Conservation (phyloP, 305 asterid species). For the Fraxinus sp. region DNA sequence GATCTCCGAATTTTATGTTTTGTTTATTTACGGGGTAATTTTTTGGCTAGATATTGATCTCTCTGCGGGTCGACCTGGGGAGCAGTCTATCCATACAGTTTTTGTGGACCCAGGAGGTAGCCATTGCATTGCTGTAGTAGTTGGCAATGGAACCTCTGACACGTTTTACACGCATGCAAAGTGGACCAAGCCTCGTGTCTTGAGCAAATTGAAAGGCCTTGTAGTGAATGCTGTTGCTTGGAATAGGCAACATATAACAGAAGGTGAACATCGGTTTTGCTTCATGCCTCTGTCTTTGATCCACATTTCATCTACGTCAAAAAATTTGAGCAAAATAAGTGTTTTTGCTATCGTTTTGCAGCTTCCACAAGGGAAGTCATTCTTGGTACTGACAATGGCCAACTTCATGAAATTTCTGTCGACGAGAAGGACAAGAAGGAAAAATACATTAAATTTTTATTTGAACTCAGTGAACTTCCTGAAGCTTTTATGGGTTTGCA, state of each 20-base stretch:
- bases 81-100: constrained; percentile 83
- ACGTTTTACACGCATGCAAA: constrained; percentile 86
- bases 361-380: constrained; percentile 90
- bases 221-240: constrained; percentile 82
- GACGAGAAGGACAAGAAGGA: constrained; percentile 95
- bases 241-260: constrained; percentile 86
- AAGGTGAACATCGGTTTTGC: constrained; percentile 45
- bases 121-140: constrained; percentile 84
- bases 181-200: constrained; percentile 90
- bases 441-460: constrained; percentile 72
- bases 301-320: neutral
- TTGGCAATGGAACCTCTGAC: constrained; percentile 87
- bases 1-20: neutral
- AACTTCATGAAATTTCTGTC: constrained; percentile 75
- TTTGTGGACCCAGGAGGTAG: constrained; percentile 97
- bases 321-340: constrained; percentile 19
- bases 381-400: constrained; percentile 84
- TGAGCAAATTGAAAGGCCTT: constrained; percentile 74
- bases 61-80: constrained; percentile 85
- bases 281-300: constrained; percentile 5
- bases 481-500: constrained; percentile 91
- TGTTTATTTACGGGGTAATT: constrained; percentile 1
- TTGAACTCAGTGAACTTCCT: constrained; percentile 81
- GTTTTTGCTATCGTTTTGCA: constrained; percentile 38
- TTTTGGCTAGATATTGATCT: constrained; percentile 74